Evolutionary conservation across 108 stramenopile genomes (phyloP).

Genomic region (Skeletonema menzelii): DNA sequence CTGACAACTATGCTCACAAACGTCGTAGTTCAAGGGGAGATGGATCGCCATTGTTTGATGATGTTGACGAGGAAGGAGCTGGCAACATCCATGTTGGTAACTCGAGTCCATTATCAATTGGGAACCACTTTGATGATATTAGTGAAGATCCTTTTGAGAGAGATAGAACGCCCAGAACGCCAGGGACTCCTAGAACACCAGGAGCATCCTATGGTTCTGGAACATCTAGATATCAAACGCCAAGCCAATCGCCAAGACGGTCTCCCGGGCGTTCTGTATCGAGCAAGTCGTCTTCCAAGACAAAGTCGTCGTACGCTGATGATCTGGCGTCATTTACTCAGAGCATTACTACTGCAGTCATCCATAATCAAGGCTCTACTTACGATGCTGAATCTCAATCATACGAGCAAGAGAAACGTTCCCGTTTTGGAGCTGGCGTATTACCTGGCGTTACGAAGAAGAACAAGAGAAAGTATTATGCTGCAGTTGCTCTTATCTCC

Average conservation of each 20-base stretch:
- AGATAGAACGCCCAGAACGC: background rate
- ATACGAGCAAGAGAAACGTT: slow-evolving; percentile 1
- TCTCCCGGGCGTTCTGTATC: background rate
- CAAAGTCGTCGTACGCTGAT: slow-evolving; percentile 13
- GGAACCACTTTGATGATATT: slow-evolving; percentile 1
- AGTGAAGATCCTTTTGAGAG: background rate
- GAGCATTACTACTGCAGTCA: slow-evolving; percentile 3
- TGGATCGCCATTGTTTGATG: slow-evolving; percentile 19
- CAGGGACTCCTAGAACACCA: background rate
- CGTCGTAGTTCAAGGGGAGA: background rate
- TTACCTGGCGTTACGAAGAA: background rate
- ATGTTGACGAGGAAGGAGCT: slow-evolving; percentile 9
- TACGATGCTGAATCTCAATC: background rate
- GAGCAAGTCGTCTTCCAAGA: background rate
- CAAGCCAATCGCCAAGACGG: background rate
- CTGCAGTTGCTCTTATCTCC: background rate
- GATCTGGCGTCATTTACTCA: slow-evolving; percentile 17
- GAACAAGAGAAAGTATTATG: slow-evolving; percentile 15
- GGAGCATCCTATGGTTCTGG: background rate
- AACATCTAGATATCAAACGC: background rate
- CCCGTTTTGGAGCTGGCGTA: slow-evolving; percentile 7
- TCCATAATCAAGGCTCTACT: slow-evolving; percentile 3
- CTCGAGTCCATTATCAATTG: background rate
- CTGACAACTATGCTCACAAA: background rate
- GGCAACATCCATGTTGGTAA: slow-evolving; percentile 8